These are phyloP conservation scores for Xerocomus nothofagi DNA, from an alignment of 1,284 basidiomycete species.

Conservation along the genomic window DNA sequence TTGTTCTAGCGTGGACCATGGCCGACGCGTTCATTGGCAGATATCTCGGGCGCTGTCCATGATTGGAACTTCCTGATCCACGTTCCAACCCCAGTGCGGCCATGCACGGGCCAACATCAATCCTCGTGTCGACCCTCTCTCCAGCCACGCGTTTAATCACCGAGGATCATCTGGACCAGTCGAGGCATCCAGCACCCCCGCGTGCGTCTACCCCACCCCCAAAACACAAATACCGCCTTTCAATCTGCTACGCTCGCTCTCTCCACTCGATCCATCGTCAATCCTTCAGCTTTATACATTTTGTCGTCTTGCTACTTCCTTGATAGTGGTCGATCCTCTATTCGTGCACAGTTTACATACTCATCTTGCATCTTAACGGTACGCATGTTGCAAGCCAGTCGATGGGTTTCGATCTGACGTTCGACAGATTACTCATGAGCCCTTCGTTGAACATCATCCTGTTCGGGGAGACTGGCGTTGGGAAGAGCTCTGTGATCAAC, in stretches of 20 bases:
- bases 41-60: background rate
- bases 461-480: conserved; percentile 36
- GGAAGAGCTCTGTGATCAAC: conserved; percentile 37
- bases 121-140: conserved; percentile 24
- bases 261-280: conserved; percentile 4
- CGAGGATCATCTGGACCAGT: conserved; percentile 23
- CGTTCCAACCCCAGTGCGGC: conserved; percentile 10
- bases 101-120: conserved; percentile 7
- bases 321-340: background rate
- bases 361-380: conserved; percentile 9
- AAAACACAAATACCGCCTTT: conserved; percentile 22
- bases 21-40: background rate
- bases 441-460: conserved; percentile 32
- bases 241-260: background rate
- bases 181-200: conserved; percentile 14
- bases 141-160: conserved; percentile 27
- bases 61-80: conserved; percentile 20
- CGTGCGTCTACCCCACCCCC: background rate
- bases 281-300: background rate
- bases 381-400: conserved; percentile 5
- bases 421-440: conserved; percentile 20
- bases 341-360: background rate
- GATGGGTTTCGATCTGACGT: conserved; percentile 15
- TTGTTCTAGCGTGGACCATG: too few relatives aligned
- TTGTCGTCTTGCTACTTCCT: background rate